A percentile compares a stretch with the other conserved stretches of the same genome.
Conservation (phyloP, 441 rosid genomes). For the Populus hybrid region DNA sequence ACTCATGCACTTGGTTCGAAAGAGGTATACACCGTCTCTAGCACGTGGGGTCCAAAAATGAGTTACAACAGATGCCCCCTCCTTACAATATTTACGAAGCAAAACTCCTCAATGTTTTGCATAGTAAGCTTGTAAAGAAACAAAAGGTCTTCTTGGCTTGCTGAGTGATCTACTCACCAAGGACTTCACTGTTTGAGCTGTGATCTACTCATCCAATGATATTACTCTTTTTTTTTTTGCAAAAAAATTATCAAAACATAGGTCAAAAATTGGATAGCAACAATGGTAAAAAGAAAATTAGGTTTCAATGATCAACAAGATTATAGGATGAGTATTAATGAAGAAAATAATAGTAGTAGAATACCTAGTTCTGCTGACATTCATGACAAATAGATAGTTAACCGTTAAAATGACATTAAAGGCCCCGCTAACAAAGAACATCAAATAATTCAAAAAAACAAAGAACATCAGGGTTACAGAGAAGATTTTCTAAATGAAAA, state of each 20-base stretch:
- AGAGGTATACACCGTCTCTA: too few relatives aligned
- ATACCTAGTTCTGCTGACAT: constrained; percentile 20
- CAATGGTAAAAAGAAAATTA: constrained; percentile 15
- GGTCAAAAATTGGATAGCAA: constrained; percentile 14
- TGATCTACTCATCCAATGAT: too few relatives aligned
- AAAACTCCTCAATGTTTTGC: too few relatives aligned
- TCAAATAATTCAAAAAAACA: neutral
- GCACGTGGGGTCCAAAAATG: too few relatives aligned
- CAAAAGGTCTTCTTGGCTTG: too few relatives aligned
- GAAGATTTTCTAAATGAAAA: constrained; percentile 22
- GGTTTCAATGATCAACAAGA: constrained; percentile 19
- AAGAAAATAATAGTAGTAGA: constrained; percentile 7
- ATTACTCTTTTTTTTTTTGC: constrained; percentile 3
- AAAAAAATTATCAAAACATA: constrained; percentile 15
- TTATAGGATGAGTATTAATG: constrained; percentile 17
- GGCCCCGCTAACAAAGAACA: constrained; percentile 18
- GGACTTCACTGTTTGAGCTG: too few relatives aligned
- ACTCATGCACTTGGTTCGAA: too few relatives aligned
- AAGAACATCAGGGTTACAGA: constrained; percentile 4
- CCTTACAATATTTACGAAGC: too few relatives aligned
- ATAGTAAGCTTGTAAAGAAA: too few relatives aligned
- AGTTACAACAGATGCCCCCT: too few relatives aligned
- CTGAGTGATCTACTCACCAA: too few relatives aligned
- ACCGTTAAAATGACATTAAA: constrained; percentile 5
- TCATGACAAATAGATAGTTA: constrained; percentile 17